Conservation (phyloP, 2,329 filamentous ascomycete species). For the Diaporthe eres region DNA sequence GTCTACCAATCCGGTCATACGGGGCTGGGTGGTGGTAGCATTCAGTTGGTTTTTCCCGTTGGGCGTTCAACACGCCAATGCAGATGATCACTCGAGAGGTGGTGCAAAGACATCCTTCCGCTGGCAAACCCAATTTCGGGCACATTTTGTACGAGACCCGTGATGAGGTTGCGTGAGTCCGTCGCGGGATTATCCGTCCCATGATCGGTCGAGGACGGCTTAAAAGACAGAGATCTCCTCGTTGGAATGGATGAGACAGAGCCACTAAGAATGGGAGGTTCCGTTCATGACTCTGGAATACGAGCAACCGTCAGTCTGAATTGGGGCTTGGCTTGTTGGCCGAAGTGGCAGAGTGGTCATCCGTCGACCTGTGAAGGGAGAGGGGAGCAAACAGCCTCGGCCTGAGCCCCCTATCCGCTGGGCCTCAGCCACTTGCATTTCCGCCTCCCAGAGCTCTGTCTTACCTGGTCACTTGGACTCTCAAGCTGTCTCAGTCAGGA, state of each 20-base stretch:
- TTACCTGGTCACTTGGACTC: background rate
- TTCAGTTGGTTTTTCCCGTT: background rate
- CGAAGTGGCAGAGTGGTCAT: background rate
- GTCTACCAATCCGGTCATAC: background rate
- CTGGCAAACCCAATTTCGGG: too few species aligned
- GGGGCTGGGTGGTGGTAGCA: background rate
- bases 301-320: background rate
- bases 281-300: background rate
- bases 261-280: background rate
- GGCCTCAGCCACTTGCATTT: background rate
- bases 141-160: background rate
- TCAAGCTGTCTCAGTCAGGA: background rate
- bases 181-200: background rate
- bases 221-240: background rate
- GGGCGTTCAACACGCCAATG: background rate
- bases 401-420: background rate
- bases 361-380: background rate
- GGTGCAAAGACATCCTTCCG: background rate
- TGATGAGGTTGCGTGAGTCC: background rate
- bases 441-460: background rate
- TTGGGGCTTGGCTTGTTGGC: background rate
- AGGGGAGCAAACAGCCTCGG: background rate
- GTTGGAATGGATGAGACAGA: background rate
- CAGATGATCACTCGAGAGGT: background rate
- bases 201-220: background rate